A percentile compares a stretch with the other conserved stretches of the same genome.
Conservation (phyloP, 1,139 yeast genomes). For the Blastobotrys illinoisensis region DNA sequence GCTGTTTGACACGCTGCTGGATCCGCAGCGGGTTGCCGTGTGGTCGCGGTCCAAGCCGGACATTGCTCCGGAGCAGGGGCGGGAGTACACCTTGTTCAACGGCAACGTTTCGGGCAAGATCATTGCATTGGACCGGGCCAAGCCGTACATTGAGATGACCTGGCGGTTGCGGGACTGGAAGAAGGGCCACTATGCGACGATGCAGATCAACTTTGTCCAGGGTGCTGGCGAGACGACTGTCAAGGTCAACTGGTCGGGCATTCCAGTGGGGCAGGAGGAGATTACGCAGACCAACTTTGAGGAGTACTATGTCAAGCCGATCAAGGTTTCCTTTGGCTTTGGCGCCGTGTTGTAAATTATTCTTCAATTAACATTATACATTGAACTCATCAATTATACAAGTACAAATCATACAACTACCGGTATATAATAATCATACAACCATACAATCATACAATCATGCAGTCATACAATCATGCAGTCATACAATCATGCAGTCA, state of each 20-base stretch:
- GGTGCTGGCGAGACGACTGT: constrained; percentile 78
- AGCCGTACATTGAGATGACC: constrained; percentile 52
- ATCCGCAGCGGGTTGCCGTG: constrained; percentile 71
- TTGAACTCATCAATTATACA: neutral
- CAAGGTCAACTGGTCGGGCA: constrained; percentile 78
- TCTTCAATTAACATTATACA: neutral
- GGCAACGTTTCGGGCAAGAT: constrained; percentile 81
- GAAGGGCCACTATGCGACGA: constrained; percentile 65
- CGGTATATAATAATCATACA: too few species aligned
- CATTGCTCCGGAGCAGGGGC: constrained; percentile 57
- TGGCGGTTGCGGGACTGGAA: constrained; percentile 95
- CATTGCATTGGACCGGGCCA: constrained; percentile 50
- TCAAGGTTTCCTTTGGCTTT: constrained; percentile 87
- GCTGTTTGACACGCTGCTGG: constrained; percentile 67
- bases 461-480: too few species aligned
- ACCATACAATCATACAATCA: too few species aligned
- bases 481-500: too few species aligned
- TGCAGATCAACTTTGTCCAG: constrained; percentile 62
- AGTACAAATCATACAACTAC: neutral
- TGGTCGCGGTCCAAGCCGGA: constrained; percentile 82
- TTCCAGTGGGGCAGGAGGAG: constrained; percentile 97
- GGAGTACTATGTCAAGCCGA: constrained; percentile 79
- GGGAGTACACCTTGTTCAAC: constrained; percentile 68
- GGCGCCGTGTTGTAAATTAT: constrained; percentile 37
- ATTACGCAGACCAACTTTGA: constrained; percentile 79